Evolutionary conservation across 1,284 basidiomycete genomes (phyloP).

Genomic region (Cerrena zonata): DNA sequence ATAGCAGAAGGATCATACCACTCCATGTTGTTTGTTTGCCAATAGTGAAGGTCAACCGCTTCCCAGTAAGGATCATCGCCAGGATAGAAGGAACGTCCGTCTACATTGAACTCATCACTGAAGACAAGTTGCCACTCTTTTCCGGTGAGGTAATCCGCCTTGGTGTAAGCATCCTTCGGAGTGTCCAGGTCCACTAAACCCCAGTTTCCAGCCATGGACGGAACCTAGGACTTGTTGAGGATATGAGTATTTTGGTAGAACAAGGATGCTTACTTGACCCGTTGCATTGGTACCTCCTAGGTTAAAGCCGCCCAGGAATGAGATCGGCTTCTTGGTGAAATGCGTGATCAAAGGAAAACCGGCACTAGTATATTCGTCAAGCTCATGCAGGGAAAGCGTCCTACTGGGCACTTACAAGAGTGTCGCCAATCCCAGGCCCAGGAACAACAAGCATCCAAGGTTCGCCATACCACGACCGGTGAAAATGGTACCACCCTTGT

Average conservation of each 20-base stretch:
- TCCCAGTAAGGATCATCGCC: conserved; percentile 46
- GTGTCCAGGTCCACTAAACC: conserved; percentile 72
- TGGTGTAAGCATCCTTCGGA: conserved; percentile 31
- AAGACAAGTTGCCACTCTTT: conserved; percentile 38
- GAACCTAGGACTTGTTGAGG: conserved; percentile 11
- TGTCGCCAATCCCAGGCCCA: conserved; percentile 54
- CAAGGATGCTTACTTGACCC: conserved; percentile 55
- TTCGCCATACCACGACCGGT: conserved; percentile 71
- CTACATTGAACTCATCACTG: conserved; percentile 52
- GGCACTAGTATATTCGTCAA: conserved; percentile 21
- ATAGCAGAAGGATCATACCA: conserved; percentile 55
- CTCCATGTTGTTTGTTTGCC: conserved; percentile 44
- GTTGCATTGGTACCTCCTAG: conserved; percentile 69
- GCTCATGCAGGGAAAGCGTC: background rate
- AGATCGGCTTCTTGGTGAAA: conserved; percentile 32
- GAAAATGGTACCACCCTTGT: conserved; percentile 59
- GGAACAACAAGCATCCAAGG: conserved; percentile 68
- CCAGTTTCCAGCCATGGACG: conserved; percentile 32
- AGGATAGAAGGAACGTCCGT: conserved; percentile 45
- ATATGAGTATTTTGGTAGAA: conserved; percentile 13
- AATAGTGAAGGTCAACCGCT: conserved; percentile 56
- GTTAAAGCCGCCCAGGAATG: conserved; percentile 49
- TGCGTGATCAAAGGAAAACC: conserved; percentile 52
- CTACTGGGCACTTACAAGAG: conserved; percentile 53
- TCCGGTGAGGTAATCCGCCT: conserved; percentile 29